Base-by-base conservation (phyloP, 1,284 basidiomycete genomes). In the Xerocomus amazonicus region DNA sequence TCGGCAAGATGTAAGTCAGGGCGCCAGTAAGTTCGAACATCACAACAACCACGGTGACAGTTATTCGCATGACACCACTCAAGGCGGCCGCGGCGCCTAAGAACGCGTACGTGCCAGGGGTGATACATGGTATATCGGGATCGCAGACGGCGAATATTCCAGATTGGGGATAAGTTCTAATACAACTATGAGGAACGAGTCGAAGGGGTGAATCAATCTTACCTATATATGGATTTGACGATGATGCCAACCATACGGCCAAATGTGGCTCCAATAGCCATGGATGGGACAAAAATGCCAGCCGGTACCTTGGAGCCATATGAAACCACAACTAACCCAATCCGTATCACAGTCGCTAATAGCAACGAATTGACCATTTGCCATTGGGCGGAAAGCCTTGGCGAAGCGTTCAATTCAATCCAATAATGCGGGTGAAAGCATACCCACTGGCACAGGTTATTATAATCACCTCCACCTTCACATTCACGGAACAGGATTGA, bases 11-110 rank as follows among this genome's bases (percentile, higher is more conserved):
- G 68, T 99, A 99, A 10, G 94, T 98, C 59, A 99, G 70, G 1
- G 97, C 96, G 9, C 97, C 97, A 2, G 97, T 99, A n/a, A 99
- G 78, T 66, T 99, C 97, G 68, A 98, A 67, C 68, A 99, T 99
- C 71, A 99, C 97, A 47, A 99, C 97, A 2, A 98, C 97, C 2
- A 99, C 94, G 0, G 95, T 93, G 19, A 99, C 92, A 0, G 97
- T 99, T 55, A 98, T 92, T 55, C 95, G 81, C 77, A 97, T 99
- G 47, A 99, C 85, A 26, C 97, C 97, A 51, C 93, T 92, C 26
- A 97, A 73, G n/a, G 93, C 89, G 5, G 95, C 95, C 5, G 92
- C 94, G 2, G 95, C 93, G 12, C 95, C 94, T 13, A 98, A 77
- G 61, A 97, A 90, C 0, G 95, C 95, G 69, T 97, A 97, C 7